Conservation (phyloP, 2,329 filamentous ascomycete species). For the Xylariaceae sp. region DNA sequence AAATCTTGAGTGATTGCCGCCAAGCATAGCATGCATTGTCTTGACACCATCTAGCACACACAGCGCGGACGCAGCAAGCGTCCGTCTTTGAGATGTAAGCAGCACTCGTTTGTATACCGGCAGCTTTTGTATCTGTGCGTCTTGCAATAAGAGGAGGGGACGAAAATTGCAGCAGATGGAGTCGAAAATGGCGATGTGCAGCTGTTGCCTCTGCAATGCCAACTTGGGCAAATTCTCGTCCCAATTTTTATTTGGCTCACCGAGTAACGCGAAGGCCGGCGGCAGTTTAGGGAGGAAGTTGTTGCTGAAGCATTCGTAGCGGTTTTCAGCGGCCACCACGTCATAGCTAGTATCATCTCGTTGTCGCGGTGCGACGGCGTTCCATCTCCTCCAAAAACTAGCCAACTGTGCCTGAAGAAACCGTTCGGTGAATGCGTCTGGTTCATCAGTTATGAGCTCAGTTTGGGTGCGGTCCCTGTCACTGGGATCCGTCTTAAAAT, state of each 20-base stretch:
- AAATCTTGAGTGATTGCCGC: constrained; percentile 9
- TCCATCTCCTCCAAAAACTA: constrained; percentile 11
- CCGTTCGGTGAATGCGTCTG: constrained; percentile 15
- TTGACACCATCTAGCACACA: constrained; percentile 6
- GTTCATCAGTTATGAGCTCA: neutral
- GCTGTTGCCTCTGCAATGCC: constrained; percentile 13
- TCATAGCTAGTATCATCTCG: constrained; percentile 6
- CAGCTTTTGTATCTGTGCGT: neutral
- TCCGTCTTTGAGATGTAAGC: constrained; percentile 10
- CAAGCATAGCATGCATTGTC: constrained; percentile 15
- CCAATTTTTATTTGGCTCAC: constrained; percentile 11
- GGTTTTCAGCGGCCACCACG: constrained; percentile 3
- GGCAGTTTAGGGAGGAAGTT: constrained; percentile 15
- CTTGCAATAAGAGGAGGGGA: constrained; percentile 5
- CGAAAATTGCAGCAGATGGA: constrained; percentile 21
- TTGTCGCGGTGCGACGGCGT: neutral
- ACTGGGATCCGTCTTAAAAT: neutral
- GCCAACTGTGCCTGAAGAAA: constrained; percentile 12
- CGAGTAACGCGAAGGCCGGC: constrained; percentile 8
- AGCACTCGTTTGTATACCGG: constrained; percentile 15
- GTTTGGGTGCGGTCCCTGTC: neutral
- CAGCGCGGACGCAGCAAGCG: constrained; percentile 14
- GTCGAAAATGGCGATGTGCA: constrained; percentile 18
- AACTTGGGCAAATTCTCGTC: constrained; percentile 14
- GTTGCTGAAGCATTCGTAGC: constrained; percentile 16